Percentiles rank a stretch among this genome's conserved stretches.
Evolutionary conservation across 2,329 filamentous ascomycete species (phyloP).

Genomic region (Fusarium musae): DNA sequence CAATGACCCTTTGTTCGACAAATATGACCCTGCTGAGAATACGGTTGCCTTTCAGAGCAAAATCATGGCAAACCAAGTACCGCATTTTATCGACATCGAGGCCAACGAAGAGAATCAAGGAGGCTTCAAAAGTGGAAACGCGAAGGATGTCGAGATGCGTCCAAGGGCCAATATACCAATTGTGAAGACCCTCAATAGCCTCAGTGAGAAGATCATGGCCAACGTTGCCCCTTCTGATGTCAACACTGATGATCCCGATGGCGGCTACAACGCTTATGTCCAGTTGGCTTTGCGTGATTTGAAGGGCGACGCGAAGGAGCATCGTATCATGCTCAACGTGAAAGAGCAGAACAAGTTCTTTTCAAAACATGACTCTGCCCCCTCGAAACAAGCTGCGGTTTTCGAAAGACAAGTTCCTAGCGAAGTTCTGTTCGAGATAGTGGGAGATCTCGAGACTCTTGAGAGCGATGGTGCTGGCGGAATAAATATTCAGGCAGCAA

Average conservation of each 20-base stretch:
- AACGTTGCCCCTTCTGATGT: constrained; percentile 84
- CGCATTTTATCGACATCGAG: constrained; percentile 90
- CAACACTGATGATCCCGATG: constrained; percentile 65
- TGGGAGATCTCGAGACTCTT: constrained; percentile 68
- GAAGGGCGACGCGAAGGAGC: constrained; percentile 76
- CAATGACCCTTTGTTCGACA: constrained; percentile 83
- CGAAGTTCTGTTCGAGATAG: constrained; percentile 73
- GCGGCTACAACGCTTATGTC: constrained; percentile 78
- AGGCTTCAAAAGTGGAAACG: constrained; percentile 82
- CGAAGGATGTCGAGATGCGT: constrained; percentile 90
- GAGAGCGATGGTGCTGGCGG: constrained; percentile 60
- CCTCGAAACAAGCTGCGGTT: constrained; percentile 57
- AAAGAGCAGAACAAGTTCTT: constrained; percentile 89
- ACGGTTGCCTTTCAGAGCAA: constrained; percentile 62
- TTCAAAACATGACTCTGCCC: constrained; percentile 65
- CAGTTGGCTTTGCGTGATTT: constrained; percentile 84
- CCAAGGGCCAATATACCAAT: constrained; percentile 86
- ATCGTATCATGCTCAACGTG: constrained; percentile 85
- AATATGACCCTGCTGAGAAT: constrained; percentile 82
- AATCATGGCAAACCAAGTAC: constrained; percentile 73
- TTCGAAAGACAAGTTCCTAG: constrained; percentile 77
- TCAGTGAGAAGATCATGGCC: constrained; percentile 93
- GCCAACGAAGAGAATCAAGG: constrained; percentile 97
- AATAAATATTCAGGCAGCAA: constrained; percentile 69
- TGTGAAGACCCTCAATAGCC: constrained; percentile 85